Evolutionary conservation across 2,329 filamentous ascomycete species (phyloP).

Genomic region (Aureobasidium lini): DNA sequence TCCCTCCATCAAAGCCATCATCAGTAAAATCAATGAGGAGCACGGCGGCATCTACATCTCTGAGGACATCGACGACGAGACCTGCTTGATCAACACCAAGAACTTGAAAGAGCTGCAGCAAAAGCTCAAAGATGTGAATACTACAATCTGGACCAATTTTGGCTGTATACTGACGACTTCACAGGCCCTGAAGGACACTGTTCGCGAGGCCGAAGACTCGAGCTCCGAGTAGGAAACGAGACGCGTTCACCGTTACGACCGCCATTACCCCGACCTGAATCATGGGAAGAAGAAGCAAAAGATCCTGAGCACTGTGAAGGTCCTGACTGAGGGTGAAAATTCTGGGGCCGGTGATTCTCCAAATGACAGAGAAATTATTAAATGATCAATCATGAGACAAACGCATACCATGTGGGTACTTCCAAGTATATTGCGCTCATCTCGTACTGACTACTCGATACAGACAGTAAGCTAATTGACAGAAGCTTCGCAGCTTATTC

Average conservation of each 20-base stretch:
- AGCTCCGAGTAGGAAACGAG: constrained; percentile 25
- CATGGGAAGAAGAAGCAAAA: no score
- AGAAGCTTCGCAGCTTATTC: background rate
- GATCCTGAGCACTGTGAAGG: no score
- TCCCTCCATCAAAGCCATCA: constrained; percentile 81
- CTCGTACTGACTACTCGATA: background rate
- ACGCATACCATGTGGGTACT: background rate
- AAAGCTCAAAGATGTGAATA: constrained; percentile 57
- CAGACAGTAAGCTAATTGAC: background rate
- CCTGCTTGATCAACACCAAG: constrained; percentile 65
- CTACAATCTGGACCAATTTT: no score
- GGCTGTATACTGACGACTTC: background rate
- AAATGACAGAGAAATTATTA: background rate
- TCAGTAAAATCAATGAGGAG: constrained; percentile 65
- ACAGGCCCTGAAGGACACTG: constrained; percentile 30
- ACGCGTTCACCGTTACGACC: no score
- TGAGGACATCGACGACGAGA: constrained; percentile 71
- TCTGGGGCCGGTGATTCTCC: background rate
- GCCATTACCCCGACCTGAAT: no score
- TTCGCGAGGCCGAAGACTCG: constrained; percentile 31
- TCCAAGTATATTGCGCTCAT: background rate
- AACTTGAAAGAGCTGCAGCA: constrained; percentile 62
- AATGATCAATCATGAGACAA: background rate
- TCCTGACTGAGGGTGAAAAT: background rate
- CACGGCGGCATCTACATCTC: constrained; percentile 65